These are phyloP conservation scores for Cystofilobasidium bisporidii DNA, from an alignment of 768 basidiomycete genomes.

Conservation along the genomic window DNA sequence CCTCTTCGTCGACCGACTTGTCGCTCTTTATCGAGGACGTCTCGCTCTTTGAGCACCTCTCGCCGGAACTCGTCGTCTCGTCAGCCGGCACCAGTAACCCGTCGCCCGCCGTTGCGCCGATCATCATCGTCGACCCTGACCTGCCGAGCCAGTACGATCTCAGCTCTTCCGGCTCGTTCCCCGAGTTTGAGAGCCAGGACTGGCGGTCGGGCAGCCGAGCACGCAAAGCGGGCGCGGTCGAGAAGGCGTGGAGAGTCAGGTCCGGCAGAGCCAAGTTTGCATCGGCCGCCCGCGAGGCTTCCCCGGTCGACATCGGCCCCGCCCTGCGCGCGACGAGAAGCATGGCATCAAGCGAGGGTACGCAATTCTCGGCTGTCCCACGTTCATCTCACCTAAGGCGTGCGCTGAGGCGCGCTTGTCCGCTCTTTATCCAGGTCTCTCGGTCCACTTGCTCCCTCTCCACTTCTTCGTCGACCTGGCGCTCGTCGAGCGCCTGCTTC, in stretches of 20 bases:
- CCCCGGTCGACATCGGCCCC: neutral
- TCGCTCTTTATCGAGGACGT: constrained; percentile 25
- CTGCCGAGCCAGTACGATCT: constrained; percentile 52
- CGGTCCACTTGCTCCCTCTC: constrained; percentile 36
- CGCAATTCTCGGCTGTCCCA: neutral
- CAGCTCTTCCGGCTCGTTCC: constrained; percentile 28
- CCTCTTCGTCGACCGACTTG: neutral
- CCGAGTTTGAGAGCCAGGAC: constrained; percentile 33
- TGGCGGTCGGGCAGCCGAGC: constrained; percentile 27
- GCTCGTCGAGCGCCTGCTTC: constrained; percentile 39
- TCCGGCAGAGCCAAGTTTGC: constrained; percentile 10
- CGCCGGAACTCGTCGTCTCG: constrained; percentile 1
- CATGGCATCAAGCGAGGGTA: neutral
- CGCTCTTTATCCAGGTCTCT: neutral
- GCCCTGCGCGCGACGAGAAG: neutral
- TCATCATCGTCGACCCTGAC: constrained; percentile 65
- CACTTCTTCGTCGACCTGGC: constrained; percentile 68
- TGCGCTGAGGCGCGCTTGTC: neutral
- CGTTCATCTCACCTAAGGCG: neutral
- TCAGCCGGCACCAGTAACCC: constrained; percentile 16
- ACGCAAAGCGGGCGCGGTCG: constrained; percentile 18
- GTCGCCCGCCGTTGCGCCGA: constrained; percentile 44
- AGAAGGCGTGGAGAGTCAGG: constrained; percentile 36
- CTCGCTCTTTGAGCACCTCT: constrained; percentile 36
- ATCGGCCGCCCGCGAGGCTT: neutral